Conservation (phyloP, 1,139 yeast genomes). For the Yamadazyma epiphylla region DNA sequence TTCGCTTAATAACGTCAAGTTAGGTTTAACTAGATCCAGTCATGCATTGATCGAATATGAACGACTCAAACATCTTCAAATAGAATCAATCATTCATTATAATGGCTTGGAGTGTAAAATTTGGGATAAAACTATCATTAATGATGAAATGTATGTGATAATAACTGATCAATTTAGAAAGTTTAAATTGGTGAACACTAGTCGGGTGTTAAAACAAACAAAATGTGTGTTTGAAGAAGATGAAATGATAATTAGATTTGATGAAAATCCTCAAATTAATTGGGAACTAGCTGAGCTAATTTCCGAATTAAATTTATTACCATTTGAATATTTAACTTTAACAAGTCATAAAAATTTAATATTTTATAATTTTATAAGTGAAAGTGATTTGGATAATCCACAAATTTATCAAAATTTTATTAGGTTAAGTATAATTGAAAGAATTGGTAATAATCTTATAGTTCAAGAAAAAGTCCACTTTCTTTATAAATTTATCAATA, state of each 20-base stretch:
- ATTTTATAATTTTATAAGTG: conserved; percentile 14
- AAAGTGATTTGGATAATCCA: conserved; percentile 16
- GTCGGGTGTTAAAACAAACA: conserved; percentile 4
- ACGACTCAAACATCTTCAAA: conserved; percentile 5
- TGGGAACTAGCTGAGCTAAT: conserved; percentile 2
- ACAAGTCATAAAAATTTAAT: conserved; percentile 7
- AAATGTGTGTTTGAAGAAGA: neutral
- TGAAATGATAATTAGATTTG: neutral
- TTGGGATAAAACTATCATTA: conserved; percentile 10
- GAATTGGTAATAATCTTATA: conserved; percentile 4
- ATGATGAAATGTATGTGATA: conserved; percentile 6
- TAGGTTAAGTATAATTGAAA: conserved; percentile 6
- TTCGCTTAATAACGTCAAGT: conserved; percentile 7
- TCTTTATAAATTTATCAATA: conserved; percentile 9
- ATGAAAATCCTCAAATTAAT: neutral
- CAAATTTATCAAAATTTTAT: conserved; percentile 14
- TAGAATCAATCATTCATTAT: conserved; percentile 6
- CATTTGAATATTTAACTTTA: conserved; percentile 13
- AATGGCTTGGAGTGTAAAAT: conserved; percentile 9
- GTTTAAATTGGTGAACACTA: conserved; percentile 7
- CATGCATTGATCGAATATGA: conserved; percentile 10
- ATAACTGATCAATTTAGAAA: conserved; percentile 10
- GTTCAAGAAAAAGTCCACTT: conserved; percentile 7
- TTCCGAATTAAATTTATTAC: conserved; percentile 9
- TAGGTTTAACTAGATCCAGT: conserved; percentile 9